Conservation (phyloP, 2,329 filamentous ascomycete genomes). For the Xylaria sp. region DNA sequence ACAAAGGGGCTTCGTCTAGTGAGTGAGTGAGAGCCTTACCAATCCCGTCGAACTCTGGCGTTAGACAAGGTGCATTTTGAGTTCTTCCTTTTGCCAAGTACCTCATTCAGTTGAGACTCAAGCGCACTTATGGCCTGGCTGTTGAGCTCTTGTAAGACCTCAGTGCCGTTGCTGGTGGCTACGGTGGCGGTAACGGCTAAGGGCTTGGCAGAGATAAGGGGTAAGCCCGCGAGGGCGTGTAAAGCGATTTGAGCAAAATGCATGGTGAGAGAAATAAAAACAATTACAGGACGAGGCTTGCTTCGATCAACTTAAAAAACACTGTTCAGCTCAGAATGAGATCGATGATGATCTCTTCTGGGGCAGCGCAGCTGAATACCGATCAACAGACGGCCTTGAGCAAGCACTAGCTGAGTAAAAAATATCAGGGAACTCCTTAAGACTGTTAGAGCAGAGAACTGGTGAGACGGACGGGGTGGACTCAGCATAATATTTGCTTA, state of each 20-base stretch:
- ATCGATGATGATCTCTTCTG: background rate
- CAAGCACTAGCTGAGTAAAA: constrained; percentile 5
- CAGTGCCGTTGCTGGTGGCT: constrained; percentile 13
- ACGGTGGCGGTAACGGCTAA: constrained; percentile 3
- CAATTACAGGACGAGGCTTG: background rate
- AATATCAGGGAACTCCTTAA: constrained; percentile 2
- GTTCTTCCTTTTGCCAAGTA: background rate
- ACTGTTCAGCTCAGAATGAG: background rate
- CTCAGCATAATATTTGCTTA: constrained; percentile 24
- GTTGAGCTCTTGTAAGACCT: constrained; percentile 26
- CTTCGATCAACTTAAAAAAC: background rate
- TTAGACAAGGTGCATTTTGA: constrained; percentile 27
- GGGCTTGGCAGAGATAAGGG: constrained; percentile 18
- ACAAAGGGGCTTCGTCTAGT: background rate
- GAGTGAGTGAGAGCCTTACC: constrained; percentile 25
- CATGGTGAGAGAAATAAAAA: constrained; percentile 21
- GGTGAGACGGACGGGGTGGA: constrained; percentile 15
- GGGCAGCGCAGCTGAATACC: background rate
- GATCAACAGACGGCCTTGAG: background rate
- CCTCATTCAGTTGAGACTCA: background rate
- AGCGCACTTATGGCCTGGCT: constrained; percentile 29
- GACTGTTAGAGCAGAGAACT: constrained; percentile 1
- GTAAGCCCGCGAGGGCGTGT: constrained; percentile 26
- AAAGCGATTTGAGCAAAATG: constrained; percentile 19
- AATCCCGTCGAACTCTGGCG: constrained; percentile 28